Evolutionary conservation across 306 rosid species (phyloP), one percentile per base, ranked within the genome.

Genomic region (Glycyrrhiza uralensis): DNA sequence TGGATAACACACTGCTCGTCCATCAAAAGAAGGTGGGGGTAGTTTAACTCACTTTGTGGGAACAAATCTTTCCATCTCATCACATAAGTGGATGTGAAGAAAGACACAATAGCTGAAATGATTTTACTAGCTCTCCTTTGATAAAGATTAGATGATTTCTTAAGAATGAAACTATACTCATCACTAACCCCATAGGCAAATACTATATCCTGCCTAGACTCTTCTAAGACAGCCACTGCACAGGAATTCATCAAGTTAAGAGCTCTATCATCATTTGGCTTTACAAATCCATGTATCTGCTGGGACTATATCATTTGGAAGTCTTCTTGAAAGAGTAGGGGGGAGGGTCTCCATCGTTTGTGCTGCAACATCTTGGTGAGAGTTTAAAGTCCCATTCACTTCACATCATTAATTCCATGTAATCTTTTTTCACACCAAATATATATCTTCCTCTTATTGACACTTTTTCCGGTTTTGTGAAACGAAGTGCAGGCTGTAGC

Each of bases 181-280:
- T 93, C 96, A 46, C 96, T 85, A 70, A 88, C 93, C 20, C 98
- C 96, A 74, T 85, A 93, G 29, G 96, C 78, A 62, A 88, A 93
- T 15, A 90, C 90, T 54, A 84, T 54, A 74, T 90, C 97, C 41
- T 71, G 78, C 17, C 38, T 78, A 78, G 87, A 89, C 84, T 93
- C 86, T 81, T 84, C 83, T 32, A 84, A 59, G 70, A 90, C 90
- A 47, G 87, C 85, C 75, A 79, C 63, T 32, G 96, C 92, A 86
- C 96, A 87, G 13, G 82, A 79, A 75, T 90, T 93, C 98, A 93
- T 90, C 77, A 90, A 89, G 42, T 87, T 84, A 71, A 90, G 85
- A 73, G 97, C 97, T 54, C 79, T 81, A 71, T 77, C 91, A 75
- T 90, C 98, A 80, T 90, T 93, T 5, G 96, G 98, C 83, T 93